Evolutionary conservation across 192 early-diverging fungal species (phyloP).

Genomic region (Rhizophlyctis rosea): DNA sequence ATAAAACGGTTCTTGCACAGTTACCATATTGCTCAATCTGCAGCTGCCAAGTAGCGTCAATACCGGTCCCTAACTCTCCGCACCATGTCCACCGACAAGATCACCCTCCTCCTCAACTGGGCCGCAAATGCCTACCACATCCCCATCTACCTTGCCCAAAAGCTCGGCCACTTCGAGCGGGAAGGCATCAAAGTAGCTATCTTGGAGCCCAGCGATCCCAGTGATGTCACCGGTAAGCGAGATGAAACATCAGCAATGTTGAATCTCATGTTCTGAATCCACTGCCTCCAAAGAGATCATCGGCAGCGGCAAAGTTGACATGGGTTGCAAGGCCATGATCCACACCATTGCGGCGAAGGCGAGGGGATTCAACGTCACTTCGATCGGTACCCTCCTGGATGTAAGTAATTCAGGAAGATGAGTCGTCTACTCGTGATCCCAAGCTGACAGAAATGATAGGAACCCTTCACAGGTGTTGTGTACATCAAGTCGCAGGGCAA

Average conservation of each 20-base stretch:
- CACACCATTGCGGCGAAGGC: conserved; percentile 68
- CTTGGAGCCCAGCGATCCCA: conserved; percentile 62
- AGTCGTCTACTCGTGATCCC: neutral
- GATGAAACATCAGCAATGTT: conserved; percentile 36
- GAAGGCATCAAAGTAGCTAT: conserved; percentile 65
- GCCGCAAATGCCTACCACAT: conserved; percentile 61
- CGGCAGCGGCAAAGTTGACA: conserved; percentile 55
- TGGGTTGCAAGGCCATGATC: conserved; percentile 69
- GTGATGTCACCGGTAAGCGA: conserved; percentile 58
- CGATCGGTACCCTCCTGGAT: conserved; percentile 62
- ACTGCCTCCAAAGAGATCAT: no score
- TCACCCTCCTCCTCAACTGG: conserved; percentile 41
- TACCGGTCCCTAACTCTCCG: no score
- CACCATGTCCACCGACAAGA: conserved; percentile 48
- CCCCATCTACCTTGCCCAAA: conserved; percentile 63
- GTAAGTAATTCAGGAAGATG: conserved; percentile 2
- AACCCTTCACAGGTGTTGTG: conserved; percentile 64
- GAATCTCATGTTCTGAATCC: no score
- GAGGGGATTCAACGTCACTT: conserved; percentile 59
- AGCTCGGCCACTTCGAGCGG: conserved; percentile 53
- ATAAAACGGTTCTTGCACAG: no score
- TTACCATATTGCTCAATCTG: no score
- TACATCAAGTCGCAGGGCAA: conserved; percentile 48
- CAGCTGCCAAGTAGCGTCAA: no score
- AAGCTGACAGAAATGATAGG: conserved; percentile 16